These are phyloP conservation scores for Syzygium aqueum DNA, from an alignment of 345 rosid species.

Conservation along the genomic window DNA sequence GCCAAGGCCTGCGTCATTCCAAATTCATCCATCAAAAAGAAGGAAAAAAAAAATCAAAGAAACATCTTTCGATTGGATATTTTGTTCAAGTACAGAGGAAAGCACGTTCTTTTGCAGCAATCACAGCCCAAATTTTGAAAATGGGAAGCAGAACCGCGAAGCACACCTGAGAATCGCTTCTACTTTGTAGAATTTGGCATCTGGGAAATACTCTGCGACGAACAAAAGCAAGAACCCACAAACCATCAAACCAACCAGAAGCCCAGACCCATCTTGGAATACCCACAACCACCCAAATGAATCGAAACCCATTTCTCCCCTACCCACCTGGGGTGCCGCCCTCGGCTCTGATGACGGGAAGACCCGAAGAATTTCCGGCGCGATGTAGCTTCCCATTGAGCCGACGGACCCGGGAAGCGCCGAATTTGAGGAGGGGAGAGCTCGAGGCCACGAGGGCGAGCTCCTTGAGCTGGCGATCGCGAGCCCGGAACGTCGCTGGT, in stretches of 20 bases:
- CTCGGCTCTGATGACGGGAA: slow-evolving; percentile 45
- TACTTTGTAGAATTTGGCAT: slow-evolving; percentile 72
- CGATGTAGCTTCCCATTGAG: slow-evolving; percentile 11
- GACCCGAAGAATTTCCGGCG: slow-evolving; percentile 15
- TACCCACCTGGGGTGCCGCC: slow-evolving; percentile 11
- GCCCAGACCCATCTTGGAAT: neutral
- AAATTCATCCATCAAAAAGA: slow-evolving; percentile 11
- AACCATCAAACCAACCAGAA: neutral
- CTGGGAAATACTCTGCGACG: slow-evolving; percentile 41
- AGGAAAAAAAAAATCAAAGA: neutral
- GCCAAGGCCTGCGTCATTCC: slow-evolving; percentile 61
- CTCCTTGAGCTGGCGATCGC: slow-evolving; percentile 11
- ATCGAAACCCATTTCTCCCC: neutral
- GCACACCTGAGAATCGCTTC: slow-evolving; percentile 76
- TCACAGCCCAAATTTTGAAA: neutral
- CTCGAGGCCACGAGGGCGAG: slow-evolving; percentile 15
- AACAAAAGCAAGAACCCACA: neutral
- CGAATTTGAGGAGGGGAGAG: slow-evolving; percentile 14
- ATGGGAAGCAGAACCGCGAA: neutral
- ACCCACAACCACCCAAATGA: neutral
- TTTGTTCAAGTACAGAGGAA: neutral
- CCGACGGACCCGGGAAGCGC: slow-evolving; percentile 8
- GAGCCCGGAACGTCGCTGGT: slow-evolving; percentile 10
- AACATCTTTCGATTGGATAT: neutral
- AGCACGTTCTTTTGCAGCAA: neutral